A percentile compares a stretch with the other conserved stretches of the same genome.
Conservation (phyloP, 768 basidiomycete genomes). For the Ramaria sp. region DNA sequence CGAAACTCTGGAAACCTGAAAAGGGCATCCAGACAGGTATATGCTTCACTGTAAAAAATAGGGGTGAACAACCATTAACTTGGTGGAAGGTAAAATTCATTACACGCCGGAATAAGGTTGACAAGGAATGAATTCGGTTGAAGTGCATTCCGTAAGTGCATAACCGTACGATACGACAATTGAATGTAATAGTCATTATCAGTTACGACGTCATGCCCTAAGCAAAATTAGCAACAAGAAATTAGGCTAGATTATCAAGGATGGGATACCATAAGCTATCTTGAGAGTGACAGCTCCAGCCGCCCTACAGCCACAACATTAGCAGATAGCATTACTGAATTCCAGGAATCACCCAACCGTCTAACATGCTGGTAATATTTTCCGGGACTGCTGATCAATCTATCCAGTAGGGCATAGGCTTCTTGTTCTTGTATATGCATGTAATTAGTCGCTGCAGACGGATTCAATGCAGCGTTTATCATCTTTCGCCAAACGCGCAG, state of each 20-base stretch:
- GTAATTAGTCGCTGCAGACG: neutral
- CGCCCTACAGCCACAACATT: neutral
- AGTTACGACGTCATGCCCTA: neutral
- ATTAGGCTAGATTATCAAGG: neutral
- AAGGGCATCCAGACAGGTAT: constrained; percentile 32
- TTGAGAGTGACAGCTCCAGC: neutral
- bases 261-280: neutral
- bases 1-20: constrained; percentile 23
- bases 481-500: neutral
- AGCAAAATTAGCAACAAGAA: neutral
- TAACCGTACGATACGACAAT: constrained; percentile 40
- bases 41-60: constrained; percentile 20
- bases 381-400: neutral
- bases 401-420: neutral
- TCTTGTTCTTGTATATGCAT: neutral
- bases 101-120: constrained; percentile 34
- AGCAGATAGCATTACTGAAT: neutral
- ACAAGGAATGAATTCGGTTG: constrained; percentile 45
- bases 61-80: too few species aligned
- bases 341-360: neutral
- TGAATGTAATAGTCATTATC: constrained; percentile 35
- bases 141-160: constrained; percentile 39
- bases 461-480: neutral
- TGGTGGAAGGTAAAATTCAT: constrained; percentile 3
- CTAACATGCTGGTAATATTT: neutral